Conservation (phyloP, 192 early-diverging fungal genomes). For the Coemansia furcata region DNA sequence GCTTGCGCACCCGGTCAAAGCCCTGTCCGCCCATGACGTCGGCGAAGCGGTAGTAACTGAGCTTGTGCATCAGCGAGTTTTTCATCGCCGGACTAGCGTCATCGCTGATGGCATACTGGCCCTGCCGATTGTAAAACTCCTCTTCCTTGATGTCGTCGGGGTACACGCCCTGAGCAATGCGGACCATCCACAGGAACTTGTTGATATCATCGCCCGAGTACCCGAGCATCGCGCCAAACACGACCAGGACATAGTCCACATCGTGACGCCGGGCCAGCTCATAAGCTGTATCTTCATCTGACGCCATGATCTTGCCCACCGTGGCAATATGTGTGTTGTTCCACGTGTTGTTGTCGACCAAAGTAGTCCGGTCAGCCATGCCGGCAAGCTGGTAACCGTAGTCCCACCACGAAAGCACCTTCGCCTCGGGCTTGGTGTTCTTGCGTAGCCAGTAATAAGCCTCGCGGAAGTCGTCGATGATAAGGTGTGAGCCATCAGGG, state of each 20-base stretch:
- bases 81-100: conserved; percentile 86
- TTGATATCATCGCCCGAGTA: conserved; percentile 99
- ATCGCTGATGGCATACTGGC: conserved; percentile 93
- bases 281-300: conserved; percentile 88
- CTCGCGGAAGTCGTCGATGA: conserved; percentile 99
- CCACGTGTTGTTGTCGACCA: conserved; percentile 99
- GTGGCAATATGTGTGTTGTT: conserved; percentile 99
- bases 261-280: conserved; percentile 88
- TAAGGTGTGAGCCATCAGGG: conserved; percentile 86
- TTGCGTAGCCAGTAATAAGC: conserved; percentile 99
- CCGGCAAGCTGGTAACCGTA: conserved; percentile 99
- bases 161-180: conserved; percentile 97
- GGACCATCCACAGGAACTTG: conserved; percentile 99
- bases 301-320: conserved; percentile 92
- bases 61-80: conserved; percentile 94
- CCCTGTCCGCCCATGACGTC: conserved; percentile 79
- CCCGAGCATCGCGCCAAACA: conserved; percentile 95
- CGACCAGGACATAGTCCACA: conserved; percentile 95
- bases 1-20: conserved; percentile 83
- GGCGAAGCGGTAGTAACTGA: conserved; percentile 92
- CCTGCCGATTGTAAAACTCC: conserved; percentile 81
- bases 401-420: conserved; percentile 99
- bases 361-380: conserved; percentile 93
- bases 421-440: conserved; percentile 90
- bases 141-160: conserved; percentile 91